phyloP scores from a whole-genome alignment of 768 basidiomycete species.

The Leucogyrophana mollusca region DNA sequence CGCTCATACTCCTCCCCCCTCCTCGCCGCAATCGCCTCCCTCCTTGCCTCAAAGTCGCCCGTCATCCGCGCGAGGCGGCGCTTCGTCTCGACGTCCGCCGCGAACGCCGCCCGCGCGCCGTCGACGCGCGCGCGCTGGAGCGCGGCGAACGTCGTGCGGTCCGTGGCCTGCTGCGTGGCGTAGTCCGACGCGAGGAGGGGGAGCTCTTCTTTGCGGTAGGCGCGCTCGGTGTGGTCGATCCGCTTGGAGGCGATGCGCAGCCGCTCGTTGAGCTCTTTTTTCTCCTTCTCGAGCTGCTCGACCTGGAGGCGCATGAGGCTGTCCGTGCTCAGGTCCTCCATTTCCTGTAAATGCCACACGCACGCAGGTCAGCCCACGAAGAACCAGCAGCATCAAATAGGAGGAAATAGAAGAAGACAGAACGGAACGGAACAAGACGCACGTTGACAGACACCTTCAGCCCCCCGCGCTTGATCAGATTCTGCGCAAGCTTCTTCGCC shows the following conservation, averaged over 20 bases:
- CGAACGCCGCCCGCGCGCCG: conserved; percentile 52
- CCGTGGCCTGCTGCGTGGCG: conserved; percentile 75
- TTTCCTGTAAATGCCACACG: conserved; percentile 53
- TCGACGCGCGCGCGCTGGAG: conserved; percentile 60
- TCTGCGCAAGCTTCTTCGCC: conserved; percentile 85
- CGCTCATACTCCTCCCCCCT: conserved; percentile 65
- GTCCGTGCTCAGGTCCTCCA: conserved; percentile 83
- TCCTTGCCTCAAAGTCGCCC: conserved; percentile 60
- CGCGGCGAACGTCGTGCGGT: conserved; percentile 66
- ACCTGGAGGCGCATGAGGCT: conserved; percentile 88
- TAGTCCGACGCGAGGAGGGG: conserved; percentile 87
- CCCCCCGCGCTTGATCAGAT: conserved; percentile 75
- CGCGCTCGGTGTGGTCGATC: conserved; percentile 93
- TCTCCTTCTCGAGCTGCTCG: conserved; percentile 95
- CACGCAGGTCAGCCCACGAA: conserved; percentile 6
- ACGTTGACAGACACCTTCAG: conserved; percentile 72
- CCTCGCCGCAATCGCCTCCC: conserved; percentile 52
- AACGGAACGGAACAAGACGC: conserved; percentile 24
- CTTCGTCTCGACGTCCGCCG: conserved; percentile 74
- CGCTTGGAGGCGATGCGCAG: conserved; percentile 84
- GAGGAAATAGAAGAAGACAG: conserved; percentile 7
- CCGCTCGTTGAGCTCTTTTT: conserved; percentile 79
- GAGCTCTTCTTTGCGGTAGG: conserved; percentile 89
- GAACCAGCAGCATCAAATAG: conserved; percentile 3
- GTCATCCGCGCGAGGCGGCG: conserved; percentile 68